Conservation (phyloP, 2,329 filamentous ascomycete genomes). For the Aspergillus nomiae region DNA sequence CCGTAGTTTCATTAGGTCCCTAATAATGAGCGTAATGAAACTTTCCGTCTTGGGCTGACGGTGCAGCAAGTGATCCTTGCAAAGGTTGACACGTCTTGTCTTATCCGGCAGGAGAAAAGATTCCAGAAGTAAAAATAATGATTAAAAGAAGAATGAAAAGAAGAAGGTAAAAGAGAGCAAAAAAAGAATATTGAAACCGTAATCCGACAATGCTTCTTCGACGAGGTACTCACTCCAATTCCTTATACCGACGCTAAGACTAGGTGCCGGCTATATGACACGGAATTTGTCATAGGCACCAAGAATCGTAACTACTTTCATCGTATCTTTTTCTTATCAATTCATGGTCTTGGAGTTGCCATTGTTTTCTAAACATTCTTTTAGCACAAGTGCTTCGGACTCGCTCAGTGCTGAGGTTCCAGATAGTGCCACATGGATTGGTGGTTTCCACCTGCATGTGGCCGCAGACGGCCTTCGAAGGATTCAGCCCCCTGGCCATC, state of each 20-base stretch:
- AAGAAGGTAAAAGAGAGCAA: neutral
- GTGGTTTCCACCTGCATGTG: neutral
- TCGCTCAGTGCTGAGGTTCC: constrained; percentile 1
- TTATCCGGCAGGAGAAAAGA: neutral
- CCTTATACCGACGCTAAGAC: neutral
- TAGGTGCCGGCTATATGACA: neutral
- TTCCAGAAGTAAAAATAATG: constrained; percentile 8
- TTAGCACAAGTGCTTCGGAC: neutral
- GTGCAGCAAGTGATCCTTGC: constrained; percentile 16
- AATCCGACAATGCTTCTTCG: neutral
- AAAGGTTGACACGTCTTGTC: constrained; percentile 20
- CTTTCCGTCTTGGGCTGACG: constrained; percentile 1
- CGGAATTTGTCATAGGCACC: neutral
- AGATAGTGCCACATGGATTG: neutral
- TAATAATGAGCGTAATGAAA: constrained; percentile 1
- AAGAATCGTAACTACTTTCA: neutral
- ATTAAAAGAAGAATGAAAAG: neutral
- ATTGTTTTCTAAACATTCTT: neutral
- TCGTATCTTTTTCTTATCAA: neutral
- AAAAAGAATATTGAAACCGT: neutral
- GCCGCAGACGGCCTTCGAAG: neutral
- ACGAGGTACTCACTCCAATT: neutral
- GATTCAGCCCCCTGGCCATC: neutral
- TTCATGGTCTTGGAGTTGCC: neutral
- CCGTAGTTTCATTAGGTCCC: constrained; percentile 20